phyloP scores from a whole-genome alignment of 75 land plant genomes.

The Cupressus sempervirens region DNA sequence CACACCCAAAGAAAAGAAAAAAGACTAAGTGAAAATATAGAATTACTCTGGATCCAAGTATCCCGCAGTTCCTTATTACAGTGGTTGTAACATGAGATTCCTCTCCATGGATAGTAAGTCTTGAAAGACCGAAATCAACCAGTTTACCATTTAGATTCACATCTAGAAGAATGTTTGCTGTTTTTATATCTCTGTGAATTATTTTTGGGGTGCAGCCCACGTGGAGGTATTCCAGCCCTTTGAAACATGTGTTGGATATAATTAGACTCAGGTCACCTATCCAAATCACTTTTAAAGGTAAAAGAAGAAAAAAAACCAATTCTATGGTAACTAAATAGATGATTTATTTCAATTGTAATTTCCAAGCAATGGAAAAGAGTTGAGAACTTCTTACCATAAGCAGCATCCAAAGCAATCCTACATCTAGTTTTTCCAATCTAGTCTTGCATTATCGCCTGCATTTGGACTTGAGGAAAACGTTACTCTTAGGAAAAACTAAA shows the following conservation, averaged over 20 bases:
- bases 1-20: background rate
- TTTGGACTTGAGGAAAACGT: background rate
- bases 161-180: slow-evolving; percentile 14
- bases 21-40: background rate
- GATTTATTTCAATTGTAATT: too few species aligned
- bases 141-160: slow-evolving; percentile 12
- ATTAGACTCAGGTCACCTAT: background rate
- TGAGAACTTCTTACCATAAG: background rate
- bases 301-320: too few species aligned
- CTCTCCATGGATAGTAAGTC: background rate
- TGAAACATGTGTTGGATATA: background rate
- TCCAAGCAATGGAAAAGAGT: too few species aligned
- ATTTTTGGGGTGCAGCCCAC: slow-evolving; percentile 12
- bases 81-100: background rate
- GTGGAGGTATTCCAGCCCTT: slow-evolving; percentile 25
- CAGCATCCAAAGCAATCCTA: background rate
- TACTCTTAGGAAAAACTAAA: too few species aligned
- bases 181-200: slow-evolving; percentile 21
- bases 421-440: slow-evolving; percentile 16
- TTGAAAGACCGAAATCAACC: slow-evolving; percentile 19
- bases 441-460: background rate
- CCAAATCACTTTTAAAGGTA: too few species aligned
- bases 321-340: too few species aligned
- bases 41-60: slow-evolving; percentile 28
- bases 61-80: slow-evolving; percentile 16